These are phyloP conservation scores for Bryoerythrophyllum caledonicum DNA, from an alignment of 225 moss, liverwort and hornwort species.

Conservation along the genomic window DNA sequence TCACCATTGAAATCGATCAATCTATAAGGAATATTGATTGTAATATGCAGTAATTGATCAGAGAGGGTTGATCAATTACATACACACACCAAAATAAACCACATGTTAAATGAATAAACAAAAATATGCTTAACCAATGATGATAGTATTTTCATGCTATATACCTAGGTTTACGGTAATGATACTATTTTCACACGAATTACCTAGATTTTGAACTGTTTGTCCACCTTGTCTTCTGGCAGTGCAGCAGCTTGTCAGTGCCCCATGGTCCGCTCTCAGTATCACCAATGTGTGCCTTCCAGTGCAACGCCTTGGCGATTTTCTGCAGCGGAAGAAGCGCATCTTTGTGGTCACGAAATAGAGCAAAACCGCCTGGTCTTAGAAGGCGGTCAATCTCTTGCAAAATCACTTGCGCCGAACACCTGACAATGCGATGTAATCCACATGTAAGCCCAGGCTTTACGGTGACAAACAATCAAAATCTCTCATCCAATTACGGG, in stretches of 20 bases:
- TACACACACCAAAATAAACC: too few relatives aligned
- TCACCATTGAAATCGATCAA: too few relatives aligned
- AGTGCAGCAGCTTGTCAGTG: constrained; percentile 70
- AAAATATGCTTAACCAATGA: too few relatives aligned
- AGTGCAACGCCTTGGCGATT: constrained; percentile 51
- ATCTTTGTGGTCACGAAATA: constrained; percentile 65
- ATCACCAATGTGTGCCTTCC: constrained; percentile 68
- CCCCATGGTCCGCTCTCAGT: constrained; percentile 81
- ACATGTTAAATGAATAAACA: too few relatives aligned
- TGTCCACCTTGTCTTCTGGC: constrained; percentile 68
- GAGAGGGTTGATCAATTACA: too few relatives aligned
- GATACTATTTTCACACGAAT: neutral
- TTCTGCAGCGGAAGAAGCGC: constrained; percentile 41
- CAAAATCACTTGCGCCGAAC: constrained; percentile 51
- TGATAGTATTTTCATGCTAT: too few relatives aligned
- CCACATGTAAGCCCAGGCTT: neutral
- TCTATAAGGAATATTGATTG: too few relatives aligned
- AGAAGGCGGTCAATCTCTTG: constrained; percentile 78
- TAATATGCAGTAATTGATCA: too few relatives aligned
- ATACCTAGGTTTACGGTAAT: too few relatives aligned
- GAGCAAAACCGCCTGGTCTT: constrained; percentile 82
- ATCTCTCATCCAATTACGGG: neutral
- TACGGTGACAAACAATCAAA: neutral
- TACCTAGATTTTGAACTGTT: neutral
- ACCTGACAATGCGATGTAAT: constrained; percentile 41